Base-by-base conservation (phyloP, 257 asterid genomes). In the Primulina huaijiensis region DNA sequence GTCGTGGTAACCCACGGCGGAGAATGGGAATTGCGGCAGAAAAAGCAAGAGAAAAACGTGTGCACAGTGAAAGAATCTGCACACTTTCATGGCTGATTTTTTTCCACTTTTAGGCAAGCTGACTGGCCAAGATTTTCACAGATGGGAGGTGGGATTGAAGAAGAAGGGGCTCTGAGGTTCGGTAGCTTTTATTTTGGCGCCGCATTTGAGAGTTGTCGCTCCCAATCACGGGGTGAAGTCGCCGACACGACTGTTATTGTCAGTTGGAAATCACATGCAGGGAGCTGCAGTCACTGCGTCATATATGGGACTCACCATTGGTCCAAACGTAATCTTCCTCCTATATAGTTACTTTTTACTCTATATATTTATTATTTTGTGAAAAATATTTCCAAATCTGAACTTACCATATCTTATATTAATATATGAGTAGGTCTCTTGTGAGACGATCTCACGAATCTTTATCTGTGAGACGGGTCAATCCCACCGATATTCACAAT, bases 201-300 rank as follows among this genome's bases (percentile, higher is more conserved):
- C 62, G 33, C n/a, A 74, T 62, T 69, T 73, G 74, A 59, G 72
- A 12, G 57, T 37, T 85, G 89, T 83, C 89, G 91, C 85, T 83
- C 27, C 72, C 29, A 65, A 64, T 0, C 61, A 8, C 25, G 23
- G 58, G 6, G 34, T 5, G 31, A 50, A 21, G 60, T 73, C 76
- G 85, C 82, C 84, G 81, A 76, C 82, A 75, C 59, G 65, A 69
- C 35, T 70, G 79, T 74, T 69, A 35, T 43, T 75, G 87, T 79
- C 88, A 75, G 84, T 81, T 78, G 74, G 69, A 72, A 80, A 73
- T 86, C 88, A 88, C 92, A 81, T 84, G 92, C 76, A 69, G 20
- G 52, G 34, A 63, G 77, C 81, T 70, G 81, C 75, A 72, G 80
- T 40, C 59, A 19, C 68, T 64, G 9, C 30, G 3, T 3, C 3